Base-by-base conservation (phyloP, 495 filamentous ascomycete genomes). In the Tuber borchii region DNA sequence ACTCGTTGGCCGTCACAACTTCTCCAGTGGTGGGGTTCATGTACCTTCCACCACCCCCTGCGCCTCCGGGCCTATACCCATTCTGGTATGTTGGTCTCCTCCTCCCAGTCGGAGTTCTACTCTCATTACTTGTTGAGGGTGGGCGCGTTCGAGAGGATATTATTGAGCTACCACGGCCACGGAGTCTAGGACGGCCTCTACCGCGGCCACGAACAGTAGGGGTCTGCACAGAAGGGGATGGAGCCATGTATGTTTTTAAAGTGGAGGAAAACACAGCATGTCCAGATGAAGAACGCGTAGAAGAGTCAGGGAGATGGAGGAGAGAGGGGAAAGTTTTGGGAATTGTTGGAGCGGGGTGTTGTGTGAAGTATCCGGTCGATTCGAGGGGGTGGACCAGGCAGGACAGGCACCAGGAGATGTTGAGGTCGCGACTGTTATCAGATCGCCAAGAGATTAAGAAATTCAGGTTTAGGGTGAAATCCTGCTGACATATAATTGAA, bases 31-130 rank as follows among this genome's bases (percentile, higher is more conserved):
- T 81, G 80, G 71, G 84, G 78, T 94, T 91, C 43, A 92, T 86
- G 79, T 92, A 94, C 77, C 93, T 86, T 39, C 92, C 91, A 74
- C 92, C 91, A 74, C 92, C 93, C n/a, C 92, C 91, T 46, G 91
- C 90, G 40, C 92, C 92, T 75, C 91, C 92, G 65, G 93, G 92
- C 45, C 93, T 87, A 82, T 94, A 95, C 74, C 85, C 81, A 68
- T 79, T 82, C 68, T 80, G 74, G 71, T 79, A 82, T 71, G 78
- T 73, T 84, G 87, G 40, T 84, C 87, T 83, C 86, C 88, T 71
- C 69, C 80, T 71, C 82, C 78, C 71, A 78, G 85, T 71, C 82
- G 74, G 71, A 81, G 83, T 74, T 82, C 74, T 79, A 34, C 80
- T 78, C 76, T 85, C 76, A 78, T 83, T 71, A 10, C 65, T 65